Percentiles rank a stretch among this genome's conserved stretches.
phyloP scores from a whole-genome alignment of 2,329 filamentous ascomycete genomes.

The Trichoderma gracile region DNA sequence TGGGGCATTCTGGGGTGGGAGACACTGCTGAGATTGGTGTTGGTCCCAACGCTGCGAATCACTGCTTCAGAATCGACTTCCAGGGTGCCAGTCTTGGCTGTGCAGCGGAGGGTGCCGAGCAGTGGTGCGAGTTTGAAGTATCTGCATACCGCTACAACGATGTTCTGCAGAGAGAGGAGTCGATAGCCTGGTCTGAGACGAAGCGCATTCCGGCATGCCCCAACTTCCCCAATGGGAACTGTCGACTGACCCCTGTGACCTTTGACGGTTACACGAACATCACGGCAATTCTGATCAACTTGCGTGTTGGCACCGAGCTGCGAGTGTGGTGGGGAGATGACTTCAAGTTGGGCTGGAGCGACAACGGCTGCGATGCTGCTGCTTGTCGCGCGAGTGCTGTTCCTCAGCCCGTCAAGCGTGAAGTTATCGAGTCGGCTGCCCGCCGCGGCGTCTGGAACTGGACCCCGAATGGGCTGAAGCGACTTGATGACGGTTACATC shows the following conservation, averaged over 20 bases:
- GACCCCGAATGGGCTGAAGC: conserved; percentile 37
- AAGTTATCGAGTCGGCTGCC: conserved; percentile 37
- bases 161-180: conserved; percentile 37
- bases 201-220: conserved; percentile 44
- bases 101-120: conserved; percentile 39
- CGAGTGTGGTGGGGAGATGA: conserved; percentile 48
- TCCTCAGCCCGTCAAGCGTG: conserved; percentile 37
- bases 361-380: conserved; percentile 44
- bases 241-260: conserved; percentile 39
- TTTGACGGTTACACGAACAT: conserved; percentile 44
- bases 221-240: conserved; percentile 38
- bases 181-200: conserved; percentile 44
- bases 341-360: conserved; percentile 44
- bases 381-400: conserved; percentile 37
- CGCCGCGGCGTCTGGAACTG: conserved; percentile 40
- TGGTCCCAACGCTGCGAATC: conserved; percentile 40
- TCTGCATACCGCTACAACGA: conserved; percentile 45
- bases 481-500: conserved; percentile 38
- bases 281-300: conserved; percentile 43
- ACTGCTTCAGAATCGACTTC: conserved; percentile 45
- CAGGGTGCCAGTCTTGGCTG: conserved; percentile 44
- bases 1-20: conserved; percentile 31
- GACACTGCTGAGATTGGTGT: conserved; percentile 45
- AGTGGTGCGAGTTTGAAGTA: conserved; percentile 46
- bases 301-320: conserved; percentile 42